A percentile compares a stretch with the other conserved stretches of the same genome.
These are phyloP conservation scores for Sarocladium brachiariae DNA, from an alignment of 2,329 filamentous ascomycete genomes.

Conservation along the genomic window DNA sequence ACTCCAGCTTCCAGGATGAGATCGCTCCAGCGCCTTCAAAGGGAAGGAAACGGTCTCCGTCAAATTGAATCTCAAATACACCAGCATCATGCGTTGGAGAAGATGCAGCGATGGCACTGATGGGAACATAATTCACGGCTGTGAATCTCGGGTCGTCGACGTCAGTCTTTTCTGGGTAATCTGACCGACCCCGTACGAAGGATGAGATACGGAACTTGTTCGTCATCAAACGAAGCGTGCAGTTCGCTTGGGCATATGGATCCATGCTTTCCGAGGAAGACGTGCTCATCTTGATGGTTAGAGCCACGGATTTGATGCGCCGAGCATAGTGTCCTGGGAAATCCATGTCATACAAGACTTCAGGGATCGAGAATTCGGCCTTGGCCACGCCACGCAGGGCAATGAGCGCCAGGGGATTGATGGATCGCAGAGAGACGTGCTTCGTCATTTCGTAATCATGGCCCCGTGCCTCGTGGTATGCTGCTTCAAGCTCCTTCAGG, in stretches of 20 bases:
- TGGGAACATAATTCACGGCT: constrained; percentile 16
- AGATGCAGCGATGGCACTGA: constrained; percentile 20
- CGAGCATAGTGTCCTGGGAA: constrained; percentile 33
- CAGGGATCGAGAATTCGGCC: constrained; percentile 18
- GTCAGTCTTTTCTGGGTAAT: constrained; percentile 7
- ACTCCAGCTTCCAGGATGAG: constrained; percentile 22
- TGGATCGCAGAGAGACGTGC: constrained; percentile 10
- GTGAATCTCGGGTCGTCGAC: constrained; percentile 15
- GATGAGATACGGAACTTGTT: constrained; percentile 9
- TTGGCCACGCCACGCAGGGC: constrained; percentile 6
- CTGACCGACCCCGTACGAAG: constrained; percentile 9
- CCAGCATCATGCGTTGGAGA: constrained; percentile 21
- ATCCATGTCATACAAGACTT: constrained; percentile 30
- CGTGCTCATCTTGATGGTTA: constrained; percentile 20
- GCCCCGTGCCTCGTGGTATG: neutral
- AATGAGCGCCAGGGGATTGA: constrained; percentile 10
- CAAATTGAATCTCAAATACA: constrained; percentile 24
- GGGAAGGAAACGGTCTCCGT: constrained; percentile 24
- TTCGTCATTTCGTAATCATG: constrained; percentile 13
- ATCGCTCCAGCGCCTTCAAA: constrained; percentile 31
- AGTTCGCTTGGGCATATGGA: constrained; percentile 22
- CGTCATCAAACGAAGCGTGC: constrained; percentile 14
- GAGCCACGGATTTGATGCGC: constrained; percentile 24
- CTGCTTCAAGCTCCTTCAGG: constrained; percentile 9
- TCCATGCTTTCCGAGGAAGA: constrained; percentile 11